Evolutionary conservation across 345 rosid genomes (phyloP).

Genomic region (Gossypium ekmanianum): DNA sequence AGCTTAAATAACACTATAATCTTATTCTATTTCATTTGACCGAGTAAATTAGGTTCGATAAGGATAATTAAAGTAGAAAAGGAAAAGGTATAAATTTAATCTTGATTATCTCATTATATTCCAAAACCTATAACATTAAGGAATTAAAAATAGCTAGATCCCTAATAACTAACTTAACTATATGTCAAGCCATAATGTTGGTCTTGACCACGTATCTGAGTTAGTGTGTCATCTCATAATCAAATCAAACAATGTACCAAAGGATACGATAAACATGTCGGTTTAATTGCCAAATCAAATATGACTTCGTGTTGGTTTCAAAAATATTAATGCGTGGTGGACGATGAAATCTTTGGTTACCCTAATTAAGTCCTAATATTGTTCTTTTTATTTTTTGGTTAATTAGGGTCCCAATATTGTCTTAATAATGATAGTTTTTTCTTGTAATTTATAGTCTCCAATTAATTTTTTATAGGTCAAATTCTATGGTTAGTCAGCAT

Average conservation of each 20-base stretch:
- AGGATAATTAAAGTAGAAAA: too few species aligned
- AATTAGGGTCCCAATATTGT: too few species aligned
- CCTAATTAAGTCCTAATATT: not conserved
- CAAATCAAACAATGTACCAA: not conserved
- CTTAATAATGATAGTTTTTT: too few species aligned
- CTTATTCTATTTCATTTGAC: too few species aligned
- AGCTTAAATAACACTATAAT: too few species aligned
- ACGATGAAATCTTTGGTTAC: constrained; percentile 12
- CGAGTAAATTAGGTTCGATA: too few species aligned
- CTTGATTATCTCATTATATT: too few species aligned
- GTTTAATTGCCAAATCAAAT: constrained; percentile 2
- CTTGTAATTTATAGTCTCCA: not conserved
- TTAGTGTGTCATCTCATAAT: not conserved
- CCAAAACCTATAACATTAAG: not conserved
- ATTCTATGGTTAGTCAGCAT: too few species aligned
- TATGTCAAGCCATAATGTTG: not conserved
- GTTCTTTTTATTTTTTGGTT: not conserved
- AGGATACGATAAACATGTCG: constrained; percentile 14
- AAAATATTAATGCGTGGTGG: not conserved
- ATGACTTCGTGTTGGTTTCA: not conserved
- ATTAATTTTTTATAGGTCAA: not conserved
- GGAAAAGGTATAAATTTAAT: too few species aligned
- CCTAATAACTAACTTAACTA: not conserved
- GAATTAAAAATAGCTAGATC: not conserved
- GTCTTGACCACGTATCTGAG: not conserved